Base-by-base conservation (phyloP, 352 stramenopile species). In the Chrysophaeum taylorii region DNA sequence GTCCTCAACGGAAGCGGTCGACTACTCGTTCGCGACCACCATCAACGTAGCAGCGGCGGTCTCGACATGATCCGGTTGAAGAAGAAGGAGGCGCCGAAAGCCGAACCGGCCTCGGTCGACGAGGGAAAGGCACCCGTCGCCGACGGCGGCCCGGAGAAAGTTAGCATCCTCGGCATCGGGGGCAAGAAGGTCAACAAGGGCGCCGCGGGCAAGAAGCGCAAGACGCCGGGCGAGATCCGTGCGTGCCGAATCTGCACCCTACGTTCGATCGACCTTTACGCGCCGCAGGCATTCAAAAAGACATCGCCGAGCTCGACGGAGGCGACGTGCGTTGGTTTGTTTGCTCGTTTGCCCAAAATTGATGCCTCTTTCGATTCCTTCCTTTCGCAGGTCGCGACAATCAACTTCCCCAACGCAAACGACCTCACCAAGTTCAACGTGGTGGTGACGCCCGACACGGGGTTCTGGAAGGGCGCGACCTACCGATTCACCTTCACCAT, bases 211-310 rank as follows among this genome's bases (percentile, higher is more conserved):
- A 84, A 90, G 70, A 92, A 93, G 82, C 91, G 96, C 77, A 89
- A 92, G 71, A 96, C 89, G 75, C 93, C 93, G 5, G 93, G 92
- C 75, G 93, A 98, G 82, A 97, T 98, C 81, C 88, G 93, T n/a
- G n/a, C n/a, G n/a, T n/a, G n/a, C n/a, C n/a, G n/a, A n/a, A n/a
- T n/a, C n/a, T n/a, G n/a, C n/a, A n/a, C n/a, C n/a, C n/a, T n/a
- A n/a, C n/a, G n/a, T n/a, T n/a, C n/a, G n/a, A n/a, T n/a, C n/a
- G n/a, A n/a, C n/a, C n/a, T n/a, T n/a, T n/a, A n/a, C n/a, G n/a
- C n/a, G n/a, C n/a, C n/a, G n/a, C n/a, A n/a, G n/a, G n/a, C 60
- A 97, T 98, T 78, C 93, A 98, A 80, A 98, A 97, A 91, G 93
- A 98, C 80, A 98, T 98, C 79, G 91, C 92, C 33, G 94, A 98